Evolutionary conservation across 768 basidiomycete species (phyloP), one percentile per base, ranked within the genome.

Genomic region (Daedaleopsis nitida): DNA sequence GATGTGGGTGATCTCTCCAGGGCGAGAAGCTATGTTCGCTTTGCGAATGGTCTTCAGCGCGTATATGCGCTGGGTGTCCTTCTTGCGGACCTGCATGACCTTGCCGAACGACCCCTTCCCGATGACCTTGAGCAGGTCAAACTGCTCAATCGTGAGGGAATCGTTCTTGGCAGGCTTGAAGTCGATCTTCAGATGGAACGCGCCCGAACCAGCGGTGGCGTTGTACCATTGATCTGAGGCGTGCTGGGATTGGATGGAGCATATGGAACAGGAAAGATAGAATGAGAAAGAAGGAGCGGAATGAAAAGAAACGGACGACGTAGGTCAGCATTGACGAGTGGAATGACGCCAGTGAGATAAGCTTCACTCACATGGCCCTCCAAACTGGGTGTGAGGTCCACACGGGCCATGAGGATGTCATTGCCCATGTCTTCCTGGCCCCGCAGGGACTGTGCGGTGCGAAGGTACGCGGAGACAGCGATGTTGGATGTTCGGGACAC

Each of bases 51-150:
- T 98, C 80, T 98, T 98, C 69, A 99, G 81, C 2, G 96, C 96
- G 77, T 99, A 99, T 70, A 99, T 91, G 59, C 97, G 93, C 66
- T 93, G 86, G 1, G 97, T 98, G 76, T 99, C 95, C 78, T 97
- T 96, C 79, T 99, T 99, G 56, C 95, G 89, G 44, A 99, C 96
- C 83, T 99, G 96, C 97, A 98, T 98, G 39, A 96, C 96, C 76
- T 99, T 99, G 16, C 97, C 96, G 69, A 99, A 99, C 62, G 88
- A 91, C 12, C 97, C 96, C 76, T 98, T 98, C 19, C 96, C 96
- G 60, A 99, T 96, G 48, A 99, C 96, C 73, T 96, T 97, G 70
- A 99, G 88, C 52, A 99, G 79, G 62, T 99, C 96, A 71, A 99
- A 98, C 4, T 88, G 89, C 68, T 98, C 96, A 70, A 98, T 98